A percentile compares a stretch with the other conserved stretches of the same genome.
phyloP scores from a whole-genome alignment of 1,284 basidiomycete species.

The Porphyrellus sp. region DNA sequence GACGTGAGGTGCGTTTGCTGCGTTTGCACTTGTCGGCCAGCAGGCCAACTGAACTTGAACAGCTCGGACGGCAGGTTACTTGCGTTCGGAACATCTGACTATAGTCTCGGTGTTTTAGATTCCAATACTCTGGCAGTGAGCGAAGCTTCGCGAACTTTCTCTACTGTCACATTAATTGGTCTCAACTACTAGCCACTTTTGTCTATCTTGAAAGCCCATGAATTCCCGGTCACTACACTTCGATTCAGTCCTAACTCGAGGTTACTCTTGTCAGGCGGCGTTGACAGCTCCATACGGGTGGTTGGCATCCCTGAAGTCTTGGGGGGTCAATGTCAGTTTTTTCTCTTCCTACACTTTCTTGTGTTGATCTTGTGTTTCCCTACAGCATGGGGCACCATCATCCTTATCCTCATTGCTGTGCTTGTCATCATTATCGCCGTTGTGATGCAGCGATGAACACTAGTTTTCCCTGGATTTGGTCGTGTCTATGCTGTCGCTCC shows the following conservation, averaged over 20 bases:
- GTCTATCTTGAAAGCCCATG: constrained; percentile 90
- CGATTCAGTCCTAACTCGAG: constrained; percentile 82
- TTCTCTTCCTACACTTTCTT: not conserved
- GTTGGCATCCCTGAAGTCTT: constrained; percentile 67
- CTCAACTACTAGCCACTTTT: constrained; percentile 64
- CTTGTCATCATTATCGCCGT: constrained; percentile 32
- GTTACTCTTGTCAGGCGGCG: constrained; percentile 88
- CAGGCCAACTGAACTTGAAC: constrained; percentile 9
- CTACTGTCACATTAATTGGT: constrained; percentile 1
- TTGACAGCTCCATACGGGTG: constrained; percentile 86
- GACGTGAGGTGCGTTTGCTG: constrained; percentile 65
- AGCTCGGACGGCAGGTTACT: constrained; percentile 81
- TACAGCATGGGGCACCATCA: constrained; percentile 42
- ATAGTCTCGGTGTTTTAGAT: constrained; percentile 84
- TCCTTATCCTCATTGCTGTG: constrained; percentile 39
- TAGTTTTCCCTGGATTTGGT: not conserved
- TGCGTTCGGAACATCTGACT: constrained; percentile 86
- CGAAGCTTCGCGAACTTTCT: not conserved
- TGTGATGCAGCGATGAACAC: constrained; percentile 25
- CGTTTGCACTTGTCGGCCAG: constrained; percentile 7
- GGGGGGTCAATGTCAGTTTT: constrained; percentile 51
- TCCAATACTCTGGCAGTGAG: constrained; percentile 75
- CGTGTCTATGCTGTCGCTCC: constrained; percentile 1
- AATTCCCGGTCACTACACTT: constrained; percentile 89
- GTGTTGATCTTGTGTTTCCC: constrained; percentile 10